Evolutionary conservation across 1,139 yeast species (phyloP).

Genomic region (Zygosaccharomyces sapae): DNA sequence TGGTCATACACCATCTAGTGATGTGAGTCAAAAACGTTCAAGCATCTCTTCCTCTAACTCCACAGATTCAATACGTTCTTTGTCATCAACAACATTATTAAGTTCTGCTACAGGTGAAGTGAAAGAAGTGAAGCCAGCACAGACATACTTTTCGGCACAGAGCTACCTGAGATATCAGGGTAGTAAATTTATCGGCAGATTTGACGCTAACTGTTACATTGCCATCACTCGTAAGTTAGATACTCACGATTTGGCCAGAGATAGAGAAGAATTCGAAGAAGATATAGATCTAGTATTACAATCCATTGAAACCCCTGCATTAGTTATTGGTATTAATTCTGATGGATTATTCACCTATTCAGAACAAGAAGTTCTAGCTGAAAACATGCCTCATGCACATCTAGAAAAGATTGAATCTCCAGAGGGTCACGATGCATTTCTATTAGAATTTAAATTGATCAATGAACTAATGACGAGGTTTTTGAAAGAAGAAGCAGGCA

Average conservation of each 20-base stretch:
- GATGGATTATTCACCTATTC: constrained; percentile 91
- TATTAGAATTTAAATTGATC: constrained; percentile 80
- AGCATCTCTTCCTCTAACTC: constrained; percentile 22
- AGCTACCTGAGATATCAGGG: constrained; percentile 92
- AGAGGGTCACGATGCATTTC: constrained; percentile 98
- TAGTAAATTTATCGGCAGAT: constrained; percentile 77
- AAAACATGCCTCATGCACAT: constrained; percentile 62
- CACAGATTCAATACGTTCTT: constrained; percentile 24
- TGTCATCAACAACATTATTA: constrained; percentile 30
- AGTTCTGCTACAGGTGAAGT: constrained; percentile 25
- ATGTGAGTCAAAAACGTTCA: constrained; percentile 14
- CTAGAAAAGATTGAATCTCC: constrained; percentile 77
- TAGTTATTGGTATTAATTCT: constrained; percentile 82
- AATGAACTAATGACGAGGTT: constrained; percentile 67
- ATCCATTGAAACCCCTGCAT: constrained; percentile 64
- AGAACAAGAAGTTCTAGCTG: constrained; percentile 83
- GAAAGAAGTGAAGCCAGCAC: constrained; percentile 49
- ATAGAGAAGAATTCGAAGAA: constrained; percentile 47
- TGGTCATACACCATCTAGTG: constrained; percentile 40
- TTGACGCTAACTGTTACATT: constrained; percentile 95
- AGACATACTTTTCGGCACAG: constrained; percentile 91
- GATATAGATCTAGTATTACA: constrained; percentile 47
- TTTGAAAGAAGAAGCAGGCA: constrained; percentile 47
- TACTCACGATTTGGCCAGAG: constrained; percentile 89
- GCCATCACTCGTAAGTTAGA: constrained; percentile 89